Evolutionary conservation across 305 asterid genomes (phyloP), one percentile per base, ranked within the genome.

Genomic region (Rubia tinctorum): DNA sequence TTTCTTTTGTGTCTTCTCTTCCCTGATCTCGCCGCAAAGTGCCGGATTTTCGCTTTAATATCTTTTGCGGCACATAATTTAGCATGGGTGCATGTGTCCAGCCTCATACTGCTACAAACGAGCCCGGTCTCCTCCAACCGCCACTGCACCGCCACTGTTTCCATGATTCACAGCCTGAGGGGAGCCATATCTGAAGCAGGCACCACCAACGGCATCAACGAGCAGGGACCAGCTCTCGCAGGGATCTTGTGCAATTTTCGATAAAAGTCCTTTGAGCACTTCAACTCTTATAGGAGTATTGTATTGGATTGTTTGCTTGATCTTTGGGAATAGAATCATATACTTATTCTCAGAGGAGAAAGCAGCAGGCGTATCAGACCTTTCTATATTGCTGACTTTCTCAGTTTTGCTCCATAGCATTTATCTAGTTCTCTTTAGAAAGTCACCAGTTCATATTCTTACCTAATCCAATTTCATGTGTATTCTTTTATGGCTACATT

Each of bases 401-500:
- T 81, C 93, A 0, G 71, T 90, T 37, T 73, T 90, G 82, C 88
- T 90, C 73, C 79, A 82, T 49, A 83, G 89, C 81, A 65, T 90
- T 27, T 90, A 77, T 64, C 89, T 89, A 1, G 84, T 86, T 23
- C 87, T 90, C 59, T 86, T 91, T 42, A 90, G 96, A 76, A 80
- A 69, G 71, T 25, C 51, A 39, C n/a, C 23, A 49, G 13, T 14
- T 49, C 55, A 49, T 49, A 30, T 30, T 30, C 34, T 30, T 30
- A 30, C 34, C 34, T 30, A 30, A 30, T 30, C 34, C 34, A 30
- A 8, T 18, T 40, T 2, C 47, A 65, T 2, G 8, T 3, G 22
- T 59, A 0, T 17, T 4, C 5, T n/a, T 64, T 34, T 6, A 4
- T 11, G 18, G 3, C n/a, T 9, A 2, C 27, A 14, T 66, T 0